Conservation (phyloP, 2,329 filamentous ascomycete species). For the Escovopsis weberi region DNA sequence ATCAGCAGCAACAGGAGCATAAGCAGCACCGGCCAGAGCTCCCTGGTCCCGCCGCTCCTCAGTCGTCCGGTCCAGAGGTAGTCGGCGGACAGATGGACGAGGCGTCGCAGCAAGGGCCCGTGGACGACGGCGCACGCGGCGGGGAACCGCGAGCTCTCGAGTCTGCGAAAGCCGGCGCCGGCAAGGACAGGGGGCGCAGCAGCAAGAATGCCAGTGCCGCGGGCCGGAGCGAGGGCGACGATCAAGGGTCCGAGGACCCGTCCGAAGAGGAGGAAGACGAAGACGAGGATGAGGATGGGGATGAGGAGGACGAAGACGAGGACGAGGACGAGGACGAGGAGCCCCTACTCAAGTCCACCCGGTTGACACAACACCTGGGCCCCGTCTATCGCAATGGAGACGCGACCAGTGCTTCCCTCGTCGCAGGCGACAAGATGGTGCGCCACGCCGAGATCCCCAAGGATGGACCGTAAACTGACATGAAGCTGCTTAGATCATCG, state of each 20-base stretch:
- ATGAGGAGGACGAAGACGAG: constrained; percentile 29
- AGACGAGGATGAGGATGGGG: constrained; percentile 7
- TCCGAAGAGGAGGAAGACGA: constrained; percentile 9
- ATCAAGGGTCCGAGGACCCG: constrained; percentile 6
- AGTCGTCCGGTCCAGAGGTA: background rate
- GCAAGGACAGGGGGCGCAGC: constrained; percentile 6
- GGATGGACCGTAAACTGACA: constrained; percentile 4
- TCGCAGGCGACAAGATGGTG: constrained; percentile 95
- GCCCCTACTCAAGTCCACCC: constrained; percentile 83
- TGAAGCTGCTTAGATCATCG: constrained; percentile 52
- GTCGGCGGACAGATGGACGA: background rate
- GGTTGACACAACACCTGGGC: constrained; percentile 65
- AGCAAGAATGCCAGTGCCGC: too few species aligned
- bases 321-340: constrained; percentile 85
- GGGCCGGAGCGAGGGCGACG: constrained; percentile 1
- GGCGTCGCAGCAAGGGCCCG: background rate
- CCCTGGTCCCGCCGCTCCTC: background rate
- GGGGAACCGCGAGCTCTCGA: too few species aligned
- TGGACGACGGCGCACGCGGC: too few species aligned
- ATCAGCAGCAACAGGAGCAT: constrained; percentile 1
- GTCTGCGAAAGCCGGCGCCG: background rate
- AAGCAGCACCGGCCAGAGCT: constrained; percentile 1
- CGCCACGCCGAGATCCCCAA: constrained; percentile 8
- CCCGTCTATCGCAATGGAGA: constrained; percentile 87
- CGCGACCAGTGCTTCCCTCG: constrained; percentile 79